Evolutionary conservation across 1,284 basidiomycete genomes (phyloP).

Genomic region (Leccinum subrobustum): DNA sequence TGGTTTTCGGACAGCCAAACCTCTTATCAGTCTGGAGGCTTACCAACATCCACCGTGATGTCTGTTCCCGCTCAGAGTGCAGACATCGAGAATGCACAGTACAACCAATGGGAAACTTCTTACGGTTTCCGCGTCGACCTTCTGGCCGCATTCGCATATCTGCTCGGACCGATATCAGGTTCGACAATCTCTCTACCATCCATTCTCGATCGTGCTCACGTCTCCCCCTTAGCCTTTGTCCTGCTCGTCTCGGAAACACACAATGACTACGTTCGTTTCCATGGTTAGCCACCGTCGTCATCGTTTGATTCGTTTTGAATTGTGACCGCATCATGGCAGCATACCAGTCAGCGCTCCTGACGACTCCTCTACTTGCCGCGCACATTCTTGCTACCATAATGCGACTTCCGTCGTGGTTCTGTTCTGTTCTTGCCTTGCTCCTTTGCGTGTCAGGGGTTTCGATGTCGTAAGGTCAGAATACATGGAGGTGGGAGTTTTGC

Average conservation of each 20-base stretch:
- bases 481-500: not conserved
- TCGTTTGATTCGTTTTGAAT: slow-evolving; percentile 5
- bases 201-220: slow-evolving; percentile 5
- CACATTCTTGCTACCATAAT: slow-evolving; percentile 59
- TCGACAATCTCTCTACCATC: slow-evolving; percentile 23
- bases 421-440: slow-evolving; percentile 45
- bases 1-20: slow-evolving; percentile 55
- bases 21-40: slow-evolving; percentile 72
- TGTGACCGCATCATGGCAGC: slow-evolving; percentile 41
- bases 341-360: slow-evolving; percentile 77
- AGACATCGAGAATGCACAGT: slow-evolving; percentile 42
- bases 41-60: slow-evolving; percentile 53
- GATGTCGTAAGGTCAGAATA: slow-evolving; percentile 50
- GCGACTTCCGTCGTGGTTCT: slow-evolving; percentile 48
- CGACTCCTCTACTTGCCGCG: slow-evolving; percentile 61
- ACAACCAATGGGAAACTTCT: slow-evolving; percentile 71
- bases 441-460: slow-evolving; percentile 43
- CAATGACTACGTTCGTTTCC: slow-evolving; percentile 81
- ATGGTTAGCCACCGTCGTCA: slow-evolving; percentile 49
- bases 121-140: slow-evolving; percentile 68
- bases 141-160: slow-evolving; percentile 65
- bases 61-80: slow-evolving; percentile 41
- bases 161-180: slow-evolving; percentile 78
- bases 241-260: slow-evolving; percentile 76
- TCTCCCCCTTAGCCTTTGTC: slow-evolving; percentile 49